Base-by-base conservation (phyloP, 1,284 basidiomycete species). In the Coriolopsis trogii region DNA sequence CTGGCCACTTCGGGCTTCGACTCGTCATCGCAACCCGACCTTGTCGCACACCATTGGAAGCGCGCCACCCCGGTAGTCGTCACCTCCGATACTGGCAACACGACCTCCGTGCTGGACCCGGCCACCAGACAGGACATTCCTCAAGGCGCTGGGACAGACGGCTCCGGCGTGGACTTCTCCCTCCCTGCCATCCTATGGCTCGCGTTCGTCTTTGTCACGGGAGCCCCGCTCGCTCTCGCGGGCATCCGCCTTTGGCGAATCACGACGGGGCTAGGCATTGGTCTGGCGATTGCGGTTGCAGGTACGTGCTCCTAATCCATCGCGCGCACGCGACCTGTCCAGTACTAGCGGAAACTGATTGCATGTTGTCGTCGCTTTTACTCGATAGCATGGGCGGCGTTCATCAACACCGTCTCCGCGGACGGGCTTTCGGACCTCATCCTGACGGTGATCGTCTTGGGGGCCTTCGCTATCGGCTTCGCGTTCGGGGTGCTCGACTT, bases 131-230 rank as follows among this genome's bases (percentile, higher is more conserved):
- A 71, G 38, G 46, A 65, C 23, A 73, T 86, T 15, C 65, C 75
- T 3, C 85, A 87, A 65, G 79, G 78, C 0, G 48, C 70, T 6
- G 84, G 79, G 2, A 74, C 80, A 3, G 85, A 87, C 61, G 85
- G 84, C 6, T 71, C 77, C 38, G 85, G 85, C 7, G 58, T 62
- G 2, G 77, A 71, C 25, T 79, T 79, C 56, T 70, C 76, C 42
- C 54, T 69, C 1, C 65, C 80, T 21, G 80, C 83, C 1, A 50
- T 83, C 16, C 60, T 85, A 15, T 87, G 85, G 85, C 74, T 85
- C 8, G 68, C 62, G 10, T 83, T 80, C 56, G 74, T 72, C 23
- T 72, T 82, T 48, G 53, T 71, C 8, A 56, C 84, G 36, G 85
- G 85, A 10, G 40, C 70, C 8, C 82, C 83, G 1, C 71, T 87